Percentiles rank a stretch among this genome's conserved stretches.
These are phyloP conservation scores for Clonostachys rhizophaga DNA, from an alignment of 2,329 filamentous ascomycete genomes.

Conservation along the genomic window DNA sequence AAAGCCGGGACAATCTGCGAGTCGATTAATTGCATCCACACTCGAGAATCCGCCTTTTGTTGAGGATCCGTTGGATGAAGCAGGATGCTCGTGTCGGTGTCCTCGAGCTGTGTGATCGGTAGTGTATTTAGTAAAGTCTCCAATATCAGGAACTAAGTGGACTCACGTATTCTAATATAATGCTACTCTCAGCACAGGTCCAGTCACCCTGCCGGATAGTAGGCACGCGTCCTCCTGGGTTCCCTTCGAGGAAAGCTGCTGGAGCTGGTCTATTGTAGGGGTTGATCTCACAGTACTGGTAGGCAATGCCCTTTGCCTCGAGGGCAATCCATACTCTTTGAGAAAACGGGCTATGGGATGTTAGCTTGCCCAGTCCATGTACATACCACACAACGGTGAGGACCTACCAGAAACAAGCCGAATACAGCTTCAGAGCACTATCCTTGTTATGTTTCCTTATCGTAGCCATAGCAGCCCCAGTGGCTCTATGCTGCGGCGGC, in stretches of 20 bases:
- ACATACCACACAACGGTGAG: neutral
- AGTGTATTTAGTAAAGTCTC: constrained; percentile 2
- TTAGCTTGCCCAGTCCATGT: constrained; percentile 4
- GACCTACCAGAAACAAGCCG: constrained; percentile 75
- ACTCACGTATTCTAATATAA: constrained; percentile 79
- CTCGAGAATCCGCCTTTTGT: constrained; percentile 65
- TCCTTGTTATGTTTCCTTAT: constrained; percentile 67
- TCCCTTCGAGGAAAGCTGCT: constrained; percentile 61
- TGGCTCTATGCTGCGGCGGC: constrained; percentile 66
- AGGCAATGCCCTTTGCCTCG: constrained; percentile 71
- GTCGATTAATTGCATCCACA: constrained; percentile 85
- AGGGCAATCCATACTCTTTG: constrained; percentile 88
- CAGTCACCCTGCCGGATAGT: constrained; percentile 74
- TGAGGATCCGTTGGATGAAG: constrained; percentile 64
- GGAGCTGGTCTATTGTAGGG: constrained; percentile 66
- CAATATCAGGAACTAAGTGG: neutral
- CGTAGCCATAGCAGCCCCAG: constrained; percentile 65
- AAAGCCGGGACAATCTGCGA: constrained; percentile 71
- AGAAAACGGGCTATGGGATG: constrained; percentile 63
- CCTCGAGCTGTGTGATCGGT: constrained; percentile 56
- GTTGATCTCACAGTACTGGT: constrained; percentile 85
- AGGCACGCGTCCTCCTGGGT: constrained; percentile 71
- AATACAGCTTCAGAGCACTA: constrained; percentile 70
- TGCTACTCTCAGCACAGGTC: constrained; percentile 76
- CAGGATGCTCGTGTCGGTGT: constrained; percentile 54